A percentile compares a stretch with the other conserved stretches of the same genome.
These are phyloP conservation scores for Lecanicillium sp. DNA, from an alignment of 2,329 filamentous ascomycete species.

Conservation along the genomic window DNA sequence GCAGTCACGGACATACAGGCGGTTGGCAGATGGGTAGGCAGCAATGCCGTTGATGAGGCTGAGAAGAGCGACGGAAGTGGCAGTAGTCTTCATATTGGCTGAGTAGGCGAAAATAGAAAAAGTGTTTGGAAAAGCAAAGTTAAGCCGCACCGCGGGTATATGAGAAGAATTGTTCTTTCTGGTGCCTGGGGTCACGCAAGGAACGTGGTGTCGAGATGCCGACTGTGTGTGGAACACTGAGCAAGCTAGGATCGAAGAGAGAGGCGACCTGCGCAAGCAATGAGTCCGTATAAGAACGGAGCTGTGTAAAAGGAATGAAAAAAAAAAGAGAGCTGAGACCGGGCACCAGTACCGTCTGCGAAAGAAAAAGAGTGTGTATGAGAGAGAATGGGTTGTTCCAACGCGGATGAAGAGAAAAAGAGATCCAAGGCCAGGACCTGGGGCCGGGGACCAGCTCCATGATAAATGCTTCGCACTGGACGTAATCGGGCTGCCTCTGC, in stretches of 20 bases:
- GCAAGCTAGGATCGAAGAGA: neutral
- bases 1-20: neutral
- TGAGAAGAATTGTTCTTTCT: neutral
- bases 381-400: constrained; percentile 7
- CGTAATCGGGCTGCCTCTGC: neutral
- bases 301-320: constrained; percentile 6
- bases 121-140: neutral
- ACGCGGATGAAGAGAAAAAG: constrained; percentile 5
- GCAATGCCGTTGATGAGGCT: constrained; percentile 8
- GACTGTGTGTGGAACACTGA: constrained; percentile 6
- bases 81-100: constrained; percentile 8
- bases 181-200: constrained; percentile 3
- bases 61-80: constrained; percentile 10
- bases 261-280: constrained; percentile 13
- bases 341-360: constrained; percentile 12
- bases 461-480: constrained; percentile 2
- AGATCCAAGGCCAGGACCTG: neutral
- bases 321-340: neutral
- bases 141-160: constrained; percentile 4
- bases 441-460: neutral
- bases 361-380: neutral
- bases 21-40: neutral
- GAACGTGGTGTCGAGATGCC: neutral
- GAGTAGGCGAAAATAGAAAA: neutral
- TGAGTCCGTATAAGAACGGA: neutral